phyloP scores from a whole-genome alignment of 2,329 filamentous ascomycete species.

The Cercospora sp. region DNA sequence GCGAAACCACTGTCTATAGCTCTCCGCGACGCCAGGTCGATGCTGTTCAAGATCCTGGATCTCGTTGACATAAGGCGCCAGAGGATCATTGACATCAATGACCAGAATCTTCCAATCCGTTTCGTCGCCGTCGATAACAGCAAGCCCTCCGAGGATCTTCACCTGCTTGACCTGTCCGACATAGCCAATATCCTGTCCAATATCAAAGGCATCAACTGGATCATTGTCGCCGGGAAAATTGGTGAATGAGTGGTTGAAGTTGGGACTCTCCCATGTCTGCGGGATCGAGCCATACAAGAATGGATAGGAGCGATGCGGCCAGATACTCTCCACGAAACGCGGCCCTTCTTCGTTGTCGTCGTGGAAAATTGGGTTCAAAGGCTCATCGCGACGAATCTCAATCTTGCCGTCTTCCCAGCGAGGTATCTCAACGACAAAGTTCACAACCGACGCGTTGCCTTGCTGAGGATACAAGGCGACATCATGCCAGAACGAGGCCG shows the following conservation, averaged over 20 bases:
- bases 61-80: conserved; percentile 5
- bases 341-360: conserved; percentile 6
- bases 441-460: not conserved
- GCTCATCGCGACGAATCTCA: conserved; percentile 7
- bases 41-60: not conserved
- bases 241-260: conserved; percentile 6
- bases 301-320: conserved; percentile 8
- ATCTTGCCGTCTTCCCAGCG: conserved; percentile 8
- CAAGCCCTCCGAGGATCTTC: not conserved
- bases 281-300: conserved; percentile 8
- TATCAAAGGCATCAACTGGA: conserved; percentile 6
- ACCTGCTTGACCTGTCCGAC: conserved; percentile 1
- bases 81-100: not conserved
- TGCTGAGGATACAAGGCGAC: not conserved
- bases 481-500: conserved; percentile 7
- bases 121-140: conserved; percentile 5
- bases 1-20: conserved; percentile 6
- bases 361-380: conserved; percentile 6
- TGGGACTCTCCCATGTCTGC: conserved; percentile 9
- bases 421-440: conserved; percentile 3
- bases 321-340: conserved; percentile 2
- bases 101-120: conserved; percentile 7
- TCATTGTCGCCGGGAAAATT: conserved; percentile 2
- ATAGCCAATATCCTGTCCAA: conserved; percentile 2
- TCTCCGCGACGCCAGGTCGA: conserved; percentile 5